Conservation (phyloP, 495 filamentous ascomycete genomes). For the Elaphomyces granulatus region DNA sequence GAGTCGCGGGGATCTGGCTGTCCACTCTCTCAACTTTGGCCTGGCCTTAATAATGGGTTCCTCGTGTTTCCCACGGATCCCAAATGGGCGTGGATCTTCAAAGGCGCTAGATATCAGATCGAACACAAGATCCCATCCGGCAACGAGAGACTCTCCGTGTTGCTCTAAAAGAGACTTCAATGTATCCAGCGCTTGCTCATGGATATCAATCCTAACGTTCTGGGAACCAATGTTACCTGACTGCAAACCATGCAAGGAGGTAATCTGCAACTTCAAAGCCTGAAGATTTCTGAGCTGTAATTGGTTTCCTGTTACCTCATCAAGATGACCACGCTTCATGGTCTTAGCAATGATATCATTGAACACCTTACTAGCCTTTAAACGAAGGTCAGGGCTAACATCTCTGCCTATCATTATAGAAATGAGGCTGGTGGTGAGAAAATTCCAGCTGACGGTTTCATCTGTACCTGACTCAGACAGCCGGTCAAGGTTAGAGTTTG, state of each 20-base stretch:
- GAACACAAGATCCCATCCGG: conserved; percentile 76
- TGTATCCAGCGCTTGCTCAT: conserved; percentile 66
- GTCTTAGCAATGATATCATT: conserved; percentile 51
- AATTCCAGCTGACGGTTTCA: conserved; percentile 55
- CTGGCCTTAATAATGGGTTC: conserved; percentile 3
- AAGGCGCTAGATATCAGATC: conserved; percentile 78
- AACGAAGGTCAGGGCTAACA: conserved; percentile 45
- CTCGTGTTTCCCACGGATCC: conserved; percentile 5
- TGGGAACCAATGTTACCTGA: conserved; percentile 14
- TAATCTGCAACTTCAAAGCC: conserved; percentile 45
- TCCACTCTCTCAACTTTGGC: conserved; percentile 10
- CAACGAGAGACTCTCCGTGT: conserved; percentile 66
- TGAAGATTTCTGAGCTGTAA: conserved; percentile 59
- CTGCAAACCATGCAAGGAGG: conserved; percentile 32
- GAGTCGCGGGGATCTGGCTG: conserved; percentile 54
- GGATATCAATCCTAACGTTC: conserved; percentile 47
- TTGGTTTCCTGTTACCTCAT: conserved; percentile 22
- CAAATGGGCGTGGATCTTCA: conserved; percentile 19
- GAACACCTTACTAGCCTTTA: conserved; percentile 58
- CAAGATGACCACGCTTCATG: conserved; percentile 20
- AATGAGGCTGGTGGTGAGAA: conserved; percentile 58
- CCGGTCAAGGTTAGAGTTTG: conserved; percentile 62
- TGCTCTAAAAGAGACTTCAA: conserved; percentile 74
- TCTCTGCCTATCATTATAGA: conserved; percentile 39
- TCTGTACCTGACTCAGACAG: conserved; percentile 46